These are phyloP conservation scores for Exophiala sp. DNA, from an alignment of 2,329 filamentous ascomycete genomes.

Conservation along the genomic window DNA sequence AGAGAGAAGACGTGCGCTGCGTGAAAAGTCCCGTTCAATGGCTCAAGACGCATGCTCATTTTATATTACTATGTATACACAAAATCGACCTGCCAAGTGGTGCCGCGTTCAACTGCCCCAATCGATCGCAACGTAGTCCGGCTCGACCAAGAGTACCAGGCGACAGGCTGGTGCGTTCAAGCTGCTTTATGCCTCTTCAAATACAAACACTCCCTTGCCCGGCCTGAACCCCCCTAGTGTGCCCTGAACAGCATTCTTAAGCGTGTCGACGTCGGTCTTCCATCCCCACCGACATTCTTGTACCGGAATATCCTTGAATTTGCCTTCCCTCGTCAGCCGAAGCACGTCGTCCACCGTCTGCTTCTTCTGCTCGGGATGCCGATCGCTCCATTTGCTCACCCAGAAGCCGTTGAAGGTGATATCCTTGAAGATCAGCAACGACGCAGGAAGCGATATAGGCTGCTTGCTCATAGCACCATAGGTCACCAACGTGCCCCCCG, in stretches of 20 bases:
- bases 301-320: conserved; percentile 79
- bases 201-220: conserved; percentile 88
- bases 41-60: no score
- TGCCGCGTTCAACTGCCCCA: neutral
- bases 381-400: conserved; percentile 83
- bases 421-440: conserved; percentile 88
- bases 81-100: neutral
- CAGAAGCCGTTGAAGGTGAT: conserved; percentile 88
- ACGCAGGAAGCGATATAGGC: conserved; percentile 73
- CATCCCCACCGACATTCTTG: conserved; percentile 76
- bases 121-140: no score
- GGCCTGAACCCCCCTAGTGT: conserved; percentile 77
- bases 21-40: no score
- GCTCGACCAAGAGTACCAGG: neutral
- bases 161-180: no score
- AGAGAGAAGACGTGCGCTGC: no score
- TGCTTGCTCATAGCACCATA: conserved; percentile 94
- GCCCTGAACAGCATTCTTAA: conserved; percentile 71
- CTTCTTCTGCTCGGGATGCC: conserved; percentile 65
- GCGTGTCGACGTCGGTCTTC: conserved; percentile 63
- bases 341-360: conserved; percentile 81
- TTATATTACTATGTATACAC: neutral
- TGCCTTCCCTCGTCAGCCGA: conserved; percentile 63
- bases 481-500: conserved; percentile 72
- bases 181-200: conserved; percentile 42